phyloP scores from a whole-genome alignment of 306 rosid genomes.

The Sphenostylis stenocarpa region DNA sequence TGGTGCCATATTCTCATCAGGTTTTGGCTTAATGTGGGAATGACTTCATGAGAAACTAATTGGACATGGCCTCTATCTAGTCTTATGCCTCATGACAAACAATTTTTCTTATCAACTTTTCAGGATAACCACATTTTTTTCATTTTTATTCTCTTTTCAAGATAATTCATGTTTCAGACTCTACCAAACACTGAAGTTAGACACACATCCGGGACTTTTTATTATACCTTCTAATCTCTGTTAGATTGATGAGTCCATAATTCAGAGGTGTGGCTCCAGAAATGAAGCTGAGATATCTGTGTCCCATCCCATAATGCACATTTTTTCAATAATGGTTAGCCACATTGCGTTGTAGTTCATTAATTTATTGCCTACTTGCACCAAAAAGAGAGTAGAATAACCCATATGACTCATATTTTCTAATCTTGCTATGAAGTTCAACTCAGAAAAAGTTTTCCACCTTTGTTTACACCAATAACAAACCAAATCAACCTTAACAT shows the following conservation, averaged over 20 bases:
- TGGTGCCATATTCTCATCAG: neutral
- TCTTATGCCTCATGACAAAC: neutral
- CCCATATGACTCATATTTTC: conserved; percentile 14
- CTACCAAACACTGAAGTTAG: no score
- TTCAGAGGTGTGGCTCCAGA: conserved; percentile 8
- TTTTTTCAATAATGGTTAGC: conserved; percentile 1
- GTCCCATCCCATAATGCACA: conserved; percentile 20
- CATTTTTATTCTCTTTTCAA: no score
- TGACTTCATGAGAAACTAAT: neutral
- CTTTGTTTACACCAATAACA: neutral
- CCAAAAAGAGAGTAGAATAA: neutral
- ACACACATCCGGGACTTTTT: no score
- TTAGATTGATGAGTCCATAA: no score
- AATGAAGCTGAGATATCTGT: conserved; percentile 17
- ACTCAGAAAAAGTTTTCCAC: conserved; percentile 18
- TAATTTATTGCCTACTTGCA: conserved; percentile 19
- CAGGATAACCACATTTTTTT: neutral
- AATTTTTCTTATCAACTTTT: neutral
- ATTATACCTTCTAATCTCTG: no score
- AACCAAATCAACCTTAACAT: conserved; percentile 26
- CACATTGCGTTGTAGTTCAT: neutral
- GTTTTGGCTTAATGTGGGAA: conserved; percentile 12
- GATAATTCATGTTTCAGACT: no score
- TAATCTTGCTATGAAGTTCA: conserved; percentile 11
- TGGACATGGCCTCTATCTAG: neutral